phyloP scores from a whole-genome alignment of 805 yeast species.

The Candida maltosa region DNA sequence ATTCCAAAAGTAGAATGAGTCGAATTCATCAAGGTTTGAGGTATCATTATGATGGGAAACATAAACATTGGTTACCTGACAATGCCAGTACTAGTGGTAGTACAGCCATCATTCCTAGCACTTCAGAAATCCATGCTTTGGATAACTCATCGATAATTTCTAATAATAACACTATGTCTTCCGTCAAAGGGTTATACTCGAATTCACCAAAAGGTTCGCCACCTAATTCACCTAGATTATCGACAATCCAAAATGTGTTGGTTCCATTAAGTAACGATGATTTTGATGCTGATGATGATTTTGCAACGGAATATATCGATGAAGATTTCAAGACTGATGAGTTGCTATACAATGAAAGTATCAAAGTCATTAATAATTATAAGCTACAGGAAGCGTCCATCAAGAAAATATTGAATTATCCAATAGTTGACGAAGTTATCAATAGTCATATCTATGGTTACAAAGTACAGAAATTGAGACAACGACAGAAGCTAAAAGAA shows the following conservation, averaged over 20 bases:
- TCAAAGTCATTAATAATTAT: constrained; percentile 27
- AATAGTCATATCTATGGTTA: constrained; percentile 40
- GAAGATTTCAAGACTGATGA: constrained; percentile 41
- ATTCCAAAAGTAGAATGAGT: constrained; percentile 58
- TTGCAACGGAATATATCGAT: constrained; percentile 24
- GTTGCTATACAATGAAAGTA: constrained; percentile 27
- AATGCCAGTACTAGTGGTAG: constrained; percentile 7
- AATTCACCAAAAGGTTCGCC: constrained; percentile 20
- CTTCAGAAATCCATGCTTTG: constrained; percentile 25
- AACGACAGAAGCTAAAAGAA: constrained; percentile 7
- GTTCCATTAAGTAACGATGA: constrained; percentile 6
- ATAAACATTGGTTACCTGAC: constrained; percentile 72
- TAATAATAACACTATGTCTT: constrained; percentile 28
- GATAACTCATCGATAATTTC: constrained; percentile 25
- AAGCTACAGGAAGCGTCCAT: constrained; percentile 31
- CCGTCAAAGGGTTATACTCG: constrained; percentile 28
- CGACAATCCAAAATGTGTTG: constrained; percentile 2
- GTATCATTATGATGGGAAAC: constrained; percentile 72
- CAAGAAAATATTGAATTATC: constrained; percentile 36
- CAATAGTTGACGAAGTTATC: constrained; percentile 41
- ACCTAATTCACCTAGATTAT: constrained; percentile 1
- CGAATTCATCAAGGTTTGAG: constrained; percentile 82
- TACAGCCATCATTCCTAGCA: constrained; percentile 18
- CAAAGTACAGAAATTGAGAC: constrained; percentile 36
- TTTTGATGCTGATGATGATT: constrained; percentile 17